Conservation (phyloP, 208 protist genomes). For the Leptomonas pyrrhocoris region DNA sequence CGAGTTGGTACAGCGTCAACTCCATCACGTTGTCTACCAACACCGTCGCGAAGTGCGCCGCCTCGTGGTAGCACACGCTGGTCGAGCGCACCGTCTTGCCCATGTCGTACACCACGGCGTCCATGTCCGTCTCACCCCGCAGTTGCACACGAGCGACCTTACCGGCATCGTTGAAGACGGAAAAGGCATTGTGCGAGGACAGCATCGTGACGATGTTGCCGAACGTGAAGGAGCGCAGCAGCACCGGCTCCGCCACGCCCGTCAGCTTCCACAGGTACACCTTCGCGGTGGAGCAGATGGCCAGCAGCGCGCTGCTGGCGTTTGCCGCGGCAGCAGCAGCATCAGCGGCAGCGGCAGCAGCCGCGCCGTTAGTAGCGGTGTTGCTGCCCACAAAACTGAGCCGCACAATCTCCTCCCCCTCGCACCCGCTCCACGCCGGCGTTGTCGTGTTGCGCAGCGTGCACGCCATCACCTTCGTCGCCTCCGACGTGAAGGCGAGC, state of each 20-base stretch:
- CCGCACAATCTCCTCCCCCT: conserved; percentile 48
- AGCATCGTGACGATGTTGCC: conserved; percentile 65
- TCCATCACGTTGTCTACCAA: conserved; percentile 41
- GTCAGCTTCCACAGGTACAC: conserved; percentile 80
- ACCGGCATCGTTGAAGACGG: conserved; percentile 70
- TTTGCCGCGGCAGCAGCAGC: conserved; percentile 16
- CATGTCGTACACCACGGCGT: conserved; percentile 47
- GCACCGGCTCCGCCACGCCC: conserved; percentile 66
- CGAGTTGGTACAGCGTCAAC: conserved; percentile 55
- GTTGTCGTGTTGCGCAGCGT: conserved; percentile 82
- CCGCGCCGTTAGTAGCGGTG: conserved; percentile 1
- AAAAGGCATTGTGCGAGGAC: conserved; percentile 63
- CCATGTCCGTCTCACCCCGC: conserved; percentile 23
- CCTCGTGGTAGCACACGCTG: conserved; percentile 76
- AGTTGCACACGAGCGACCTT: conserved; percentile 54
- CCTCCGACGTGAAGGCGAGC: conserved; percentile 86
- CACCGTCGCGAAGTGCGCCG: conserved; percentile 41
- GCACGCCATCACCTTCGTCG: conserved; percentile 71
- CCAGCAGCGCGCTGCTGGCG: conserved; percentile 55
- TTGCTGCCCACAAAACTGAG: conserved; percentile 67
- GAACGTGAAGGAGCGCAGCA: conserved; percentile 68
- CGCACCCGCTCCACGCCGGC: conserved; percentile 76
- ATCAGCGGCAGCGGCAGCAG: background rate
- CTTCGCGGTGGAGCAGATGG: conserved; percentile 34
- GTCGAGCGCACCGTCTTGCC: conserved; percentile 27